These are phyloP conservation scores for Pelargonium citronellum DNA, from an alignment of 441 rosid genomes.

Conservation along the genomic window DNA sequence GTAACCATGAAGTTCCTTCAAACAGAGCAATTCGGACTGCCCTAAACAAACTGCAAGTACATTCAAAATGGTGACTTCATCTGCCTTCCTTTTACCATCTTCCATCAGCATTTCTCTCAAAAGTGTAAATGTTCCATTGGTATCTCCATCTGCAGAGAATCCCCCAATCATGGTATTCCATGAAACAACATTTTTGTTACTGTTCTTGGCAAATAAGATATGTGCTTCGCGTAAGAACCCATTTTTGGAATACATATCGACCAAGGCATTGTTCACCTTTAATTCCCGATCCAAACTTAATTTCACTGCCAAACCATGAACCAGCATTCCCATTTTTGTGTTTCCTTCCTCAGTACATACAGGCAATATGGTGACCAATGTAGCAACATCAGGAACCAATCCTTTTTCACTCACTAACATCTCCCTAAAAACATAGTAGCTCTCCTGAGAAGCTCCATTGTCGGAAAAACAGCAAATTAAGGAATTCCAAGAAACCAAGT, in stretches of 20 bases:
- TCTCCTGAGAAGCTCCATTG: constrained; percentile 34
- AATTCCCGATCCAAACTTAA: constrained; percentile 39
- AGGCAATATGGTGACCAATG: constrained; percentile 47
- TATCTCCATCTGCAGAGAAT: constrained; percentile 37
- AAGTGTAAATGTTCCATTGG: constrained; percentile 30
- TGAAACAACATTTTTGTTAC: constrained; percentile 45
- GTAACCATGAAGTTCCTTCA: constrained; percentile 63
- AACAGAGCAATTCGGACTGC: constrained; percentile 29
- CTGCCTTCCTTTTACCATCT: constrained; percentile 23
- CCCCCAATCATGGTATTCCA: constrained; percentile 59
- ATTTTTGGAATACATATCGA: constrained; percentile 58
- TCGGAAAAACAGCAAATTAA: constrained; percentile 44
- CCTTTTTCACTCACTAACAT: constrained; percentile 37
- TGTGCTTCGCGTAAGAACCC: constrained; percentile 41
- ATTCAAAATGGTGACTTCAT: constrained; percentile 52
- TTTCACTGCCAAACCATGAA: constrained; percentile 57
- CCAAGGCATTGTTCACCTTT: constrained; percentile 49
- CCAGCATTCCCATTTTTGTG: constrained; percentile 34
- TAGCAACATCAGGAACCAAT: constrained; percentile 46
- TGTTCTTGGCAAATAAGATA: constrained; percentile 35
- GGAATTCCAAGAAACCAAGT: constrained; percentile 65
- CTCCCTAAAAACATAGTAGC: constrained; percentile 34
- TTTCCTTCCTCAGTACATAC: constrained; percentile 43
- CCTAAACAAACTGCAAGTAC: constrained; percentile 38
- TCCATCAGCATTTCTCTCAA: constrained; percentile 41